Conservation (phyloP, 2,329 filamentous ascomycete genomes). For the Leptographium radiaticola region DNA sequence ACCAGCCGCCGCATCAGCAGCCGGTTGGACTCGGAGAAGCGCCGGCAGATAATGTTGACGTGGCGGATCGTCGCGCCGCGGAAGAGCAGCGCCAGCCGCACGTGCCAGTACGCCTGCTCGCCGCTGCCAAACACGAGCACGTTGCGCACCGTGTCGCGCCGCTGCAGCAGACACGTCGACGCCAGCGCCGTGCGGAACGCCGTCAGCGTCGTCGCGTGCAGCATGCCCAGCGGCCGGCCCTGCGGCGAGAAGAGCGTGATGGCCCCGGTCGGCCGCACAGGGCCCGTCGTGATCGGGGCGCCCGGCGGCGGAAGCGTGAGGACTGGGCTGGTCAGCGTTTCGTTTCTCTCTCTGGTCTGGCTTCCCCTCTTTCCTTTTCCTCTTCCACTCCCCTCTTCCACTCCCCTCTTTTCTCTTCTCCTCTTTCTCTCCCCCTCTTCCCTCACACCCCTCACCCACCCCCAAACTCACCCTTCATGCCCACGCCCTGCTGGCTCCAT, state of each 20-base stretch:
- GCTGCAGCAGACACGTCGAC: slow-evolving; percentile 51
- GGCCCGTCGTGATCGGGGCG: slow-evolving; percentile 14
- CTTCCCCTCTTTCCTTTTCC: no score
- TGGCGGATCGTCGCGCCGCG: slow-evolving; percentile 58
- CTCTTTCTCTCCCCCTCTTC: neutral
- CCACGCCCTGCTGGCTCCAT: slow-evolving; percentile 47
- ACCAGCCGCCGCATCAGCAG: slow-evolving; percentile 39
- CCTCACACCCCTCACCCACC: neutral
- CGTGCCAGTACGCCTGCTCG: slow-evolving; percentile 88
- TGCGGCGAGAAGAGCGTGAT: slow-evolving; percentile 54
- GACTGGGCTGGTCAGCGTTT: slow-evolving; percentile 26
- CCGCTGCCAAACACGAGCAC: slow-evolving; percentile 79
- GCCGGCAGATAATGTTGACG: slow-evolving; percentile 72
- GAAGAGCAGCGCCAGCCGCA: slow-evolving; percentile 68
- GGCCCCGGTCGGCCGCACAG: slow-evolving; percentile 45
- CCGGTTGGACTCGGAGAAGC: slow-evolving; percentile 46
- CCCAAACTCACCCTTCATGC: slow-evolving; percentile 47
- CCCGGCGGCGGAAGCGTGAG: slow-evolving; percentile 43
- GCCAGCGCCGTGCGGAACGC: slow-evolving; percentile 69
- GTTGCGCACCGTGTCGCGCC: slow-evolving; percentile 57
- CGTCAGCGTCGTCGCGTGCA: slow-evolving; percentile 63
- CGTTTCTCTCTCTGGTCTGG: no score
- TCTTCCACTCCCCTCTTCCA: no score
- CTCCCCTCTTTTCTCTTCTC: no score
- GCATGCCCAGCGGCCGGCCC: slow-evolving; percentile 51